Conservation (phyloP, 169 alveolate genomes). For the Miamiensis avidus region DNA sequence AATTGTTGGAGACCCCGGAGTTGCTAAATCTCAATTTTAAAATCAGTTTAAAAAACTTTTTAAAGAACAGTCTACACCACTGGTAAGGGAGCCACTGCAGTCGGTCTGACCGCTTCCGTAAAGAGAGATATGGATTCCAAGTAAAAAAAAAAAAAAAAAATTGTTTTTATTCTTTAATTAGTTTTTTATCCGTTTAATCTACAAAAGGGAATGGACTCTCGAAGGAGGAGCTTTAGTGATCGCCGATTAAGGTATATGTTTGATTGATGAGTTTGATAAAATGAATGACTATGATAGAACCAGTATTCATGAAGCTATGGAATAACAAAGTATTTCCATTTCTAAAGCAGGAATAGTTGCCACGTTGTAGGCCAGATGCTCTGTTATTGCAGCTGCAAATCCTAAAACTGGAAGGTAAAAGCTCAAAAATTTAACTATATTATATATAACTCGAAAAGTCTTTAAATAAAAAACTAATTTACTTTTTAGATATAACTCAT, state of each 20-base stretch:
- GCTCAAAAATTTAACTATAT: background rate
- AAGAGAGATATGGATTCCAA: slow-evolving; percentile 95
- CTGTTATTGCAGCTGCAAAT: slow-evolving; percentile 99
- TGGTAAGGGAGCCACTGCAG: slow-evolving; percentile 99
- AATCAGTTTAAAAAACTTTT: slow-evolving; percentile 97
- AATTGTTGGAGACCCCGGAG: slow-evolving; percentile 77
- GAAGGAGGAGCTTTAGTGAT: slow-evolving; percentile 97
- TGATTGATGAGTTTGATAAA: slow-evolving; percentile 99
- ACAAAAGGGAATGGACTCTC: slow-evolving; percentile 98
- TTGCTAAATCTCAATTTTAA: slow-evolving; percentile 99
- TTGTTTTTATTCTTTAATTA: too few species aligned
- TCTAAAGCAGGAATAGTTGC: slow-evolving; percentile 99
- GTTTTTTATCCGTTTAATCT: too few species aligned
- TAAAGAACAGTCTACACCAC: slow-evolving; percentile 97
- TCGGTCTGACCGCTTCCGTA: slow-evolving; percentile 98
- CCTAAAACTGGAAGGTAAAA: slow-evolving; percentile 86
- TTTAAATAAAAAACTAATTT: too few species aligned
- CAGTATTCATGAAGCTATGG: slow-evolving; percentile 99
- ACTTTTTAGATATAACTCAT: slow-evolving; percentile 91
- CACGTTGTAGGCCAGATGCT: slow-evolving; percentile 97
- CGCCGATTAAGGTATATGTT: slow-evolving; percentile 99
- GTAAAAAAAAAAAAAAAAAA: background rate
- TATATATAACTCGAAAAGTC: background rate
- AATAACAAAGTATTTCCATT: slow-evolving; percentile 98
- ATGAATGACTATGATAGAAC: slow-evolving; percentile 99